Base-by-base conservation (phyloP, 2,329 filamentous ascomycete species). In the Reticulascus tulasneorum region DNA sequence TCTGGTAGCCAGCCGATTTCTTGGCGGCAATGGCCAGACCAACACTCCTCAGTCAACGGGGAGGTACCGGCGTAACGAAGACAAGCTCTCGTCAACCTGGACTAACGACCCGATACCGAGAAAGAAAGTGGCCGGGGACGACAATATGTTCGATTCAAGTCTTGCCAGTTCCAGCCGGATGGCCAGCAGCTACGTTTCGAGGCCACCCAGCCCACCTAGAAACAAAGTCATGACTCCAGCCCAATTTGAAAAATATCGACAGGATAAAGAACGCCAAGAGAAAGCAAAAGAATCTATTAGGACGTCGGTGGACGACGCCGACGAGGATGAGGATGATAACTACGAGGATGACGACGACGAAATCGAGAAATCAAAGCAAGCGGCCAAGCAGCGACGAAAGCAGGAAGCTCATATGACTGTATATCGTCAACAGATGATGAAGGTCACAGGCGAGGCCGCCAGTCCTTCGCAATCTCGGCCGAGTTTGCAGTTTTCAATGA, bases 351-450 rank as follows among this genome's bases (percentile, higher is more conserved):
- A 87, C 29, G 84, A 90, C 26, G 87, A 94, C 49, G 88, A 94
- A 45, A 58, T 73, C 1, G 87, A 94, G 52, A 86, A 85, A 53
- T 78, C 79, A 19, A 83, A 73, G 54, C 75, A 86, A 54, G 72
- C 84, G 29, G 79, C 83, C 13, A 85, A 82, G 56, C 86, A 93
- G 56, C 74, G 89, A 45, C 78, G 81, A 51, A 93, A 90, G 67
- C 89, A 95, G 56, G 87, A 94, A 60, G 89, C 89, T 10, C 87
- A 93, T 56, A 82, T 95, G 69, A 76, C 87, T 2, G 83, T 94
- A 2, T 94, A 94, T 59, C 79, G 89, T 39, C 89, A 95, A 58
- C 86, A 93, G 61, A 95, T 94, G 89, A 94, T 91, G 85, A 94
- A 94, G 63, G 84, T 93, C 20, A 94, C 88, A 1, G 89, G 89